A percentile compares a stretch with the other conserved stretches of the same genome.
Evolutionary conservation across 257 asterid species (phyloP).

Genomic region (Marsdenia floribunda): DNA sequence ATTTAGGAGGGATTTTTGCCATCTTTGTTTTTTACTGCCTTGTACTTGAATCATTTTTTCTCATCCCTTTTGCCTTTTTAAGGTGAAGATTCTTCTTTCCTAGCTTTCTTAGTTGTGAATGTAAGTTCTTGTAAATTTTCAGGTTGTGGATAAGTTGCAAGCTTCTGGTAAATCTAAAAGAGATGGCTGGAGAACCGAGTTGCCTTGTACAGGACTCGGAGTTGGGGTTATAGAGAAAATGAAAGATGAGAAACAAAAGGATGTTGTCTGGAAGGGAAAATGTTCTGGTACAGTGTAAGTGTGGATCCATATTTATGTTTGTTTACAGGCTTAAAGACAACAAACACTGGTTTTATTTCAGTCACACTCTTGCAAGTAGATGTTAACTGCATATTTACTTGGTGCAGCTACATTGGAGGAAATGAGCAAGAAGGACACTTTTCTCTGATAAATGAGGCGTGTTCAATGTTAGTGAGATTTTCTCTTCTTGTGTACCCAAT

Average conservation of each 20-base stretch:
- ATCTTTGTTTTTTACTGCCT: neutral
- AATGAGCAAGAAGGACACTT: conserved; percentile 88
- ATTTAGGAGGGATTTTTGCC: neutral
- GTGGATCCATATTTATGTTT: conserved; percentile 16
- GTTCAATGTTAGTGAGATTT: conserved; percentile 77
- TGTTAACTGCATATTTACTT: conserved; percentile 20
- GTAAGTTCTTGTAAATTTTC: conserved; percentile 14
- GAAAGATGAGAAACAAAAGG: conserved; percentile 81
- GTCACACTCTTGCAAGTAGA: conserved; percentile 11
- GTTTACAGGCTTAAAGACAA: neutral
- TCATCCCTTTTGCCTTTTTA: neutral
- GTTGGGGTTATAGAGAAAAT: conserved; percentile 56
- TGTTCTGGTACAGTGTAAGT: conserved; percentile 99
- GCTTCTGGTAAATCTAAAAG: conserved; percentile 78
- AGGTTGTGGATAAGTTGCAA: conserved; percentile 90
- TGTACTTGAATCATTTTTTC: neutral
- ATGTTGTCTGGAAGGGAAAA: conserved; percentile 88
- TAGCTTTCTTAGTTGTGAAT: conserved; percentile 9
- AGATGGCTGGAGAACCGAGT: conserved; percentile 81
- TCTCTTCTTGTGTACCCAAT: conserved; percentile 3
- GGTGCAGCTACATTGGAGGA: conserved; percentile 86
- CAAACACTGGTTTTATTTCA: neutral
- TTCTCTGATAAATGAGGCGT: conserved; percentile 88
- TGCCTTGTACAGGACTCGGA: conserved; percentile 72
- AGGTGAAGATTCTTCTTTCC: neutral